Evolutionary conservation across 73 alveolate genomes (phyloP).

Genomic region (Symbiodinium natans): DNA sequence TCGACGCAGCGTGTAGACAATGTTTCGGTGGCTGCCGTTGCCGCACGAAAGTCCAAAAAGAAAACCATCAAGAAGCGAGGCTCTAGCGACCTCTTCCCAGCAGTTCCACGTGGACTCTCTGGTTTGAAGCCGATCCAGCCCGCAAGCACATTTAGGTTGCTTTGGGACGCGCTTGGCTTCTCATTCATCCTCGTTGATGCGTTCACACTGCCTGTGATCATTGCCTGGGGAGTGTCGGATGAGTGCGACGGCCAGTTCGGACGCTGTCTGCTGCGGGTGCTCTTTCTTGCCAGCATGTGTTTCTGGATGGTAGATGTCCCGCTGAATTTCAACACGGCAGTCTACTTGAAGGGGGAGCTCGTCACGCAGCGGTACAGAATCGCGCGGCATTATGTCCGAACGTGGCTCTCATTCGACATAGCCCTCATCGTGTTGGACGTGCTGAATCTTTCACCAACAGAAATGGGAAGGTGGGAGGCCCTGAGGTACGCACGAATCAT

Average conservation of each 20-base stretch:
- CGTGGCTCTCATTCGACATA: slow-evolving; percentile 58
- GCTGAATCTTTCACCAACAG: slow-evolving; percentile 17
- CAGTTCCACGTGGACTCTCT: not conserved
- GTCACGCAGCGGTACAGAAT: not conserved
- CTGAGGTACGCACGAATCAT: slow-evolving; percentile 59
- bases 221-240: slow-evolving; percentile 31
- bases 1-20: slow-evolving; percentile 29
- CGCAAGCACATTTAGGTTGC: slow-evolving; percentile 4
- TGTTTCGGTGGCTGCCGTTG: not conserved
- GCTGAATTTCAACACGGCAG: slow-evolving; percentile 27
- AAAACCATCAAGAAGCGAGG: not conserved
- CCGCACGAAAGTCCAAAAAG: slow-evolving; percentile 30
- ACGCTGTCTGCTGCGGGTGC: not conserved
- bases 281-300: slow-evolving; percentile 1
- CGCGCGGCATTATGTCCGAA: not conserved
- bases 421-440: slow-evolving; percentile 3
- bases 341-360: slow-evolving; percentile 25
- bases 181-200: slow-evolving; percentile 36
- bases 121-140: slow-evolving; percentile 7
- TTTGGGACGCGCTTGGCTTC: slow-evolving; percentile 51
- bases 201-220: slow-evolving; percentile 28
- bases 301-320: slow-evolving; percentile 23
- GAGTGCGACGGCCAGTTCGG: not conserved
- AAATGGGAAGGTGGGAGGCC: slow-evolving; percentile 51
- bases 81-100: not conserved